A percentile compares a stretch with the other conserved stretches of the same genome.
Conservation (phyloP, 768 basidiomycete species). For the Suillus sp. region DNA sequence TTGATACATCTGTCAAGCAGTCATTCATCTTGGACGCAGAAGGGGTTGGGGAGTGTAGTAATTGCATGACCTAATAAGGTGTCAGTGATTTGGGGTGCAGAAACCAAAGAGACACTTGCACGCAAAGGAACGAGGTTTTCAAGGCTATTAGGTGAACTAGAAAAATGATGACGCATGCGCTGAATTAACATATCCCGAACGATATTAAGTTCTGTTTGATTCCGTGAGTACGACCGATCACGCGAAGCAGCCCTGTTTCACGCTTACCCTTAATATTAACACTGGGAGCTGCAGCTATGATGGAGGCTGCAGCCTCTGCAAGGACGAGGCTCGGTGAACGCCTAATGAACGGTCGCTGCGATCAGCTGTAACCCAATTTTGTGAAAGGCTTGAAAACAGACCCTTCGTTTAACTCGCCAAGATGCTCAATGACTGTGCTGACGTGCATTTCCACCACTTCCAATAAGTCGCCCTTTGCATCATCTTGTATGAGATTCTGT, state of each 20-base stretch:
- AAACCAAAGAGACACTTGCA: conserved; percentile 32
- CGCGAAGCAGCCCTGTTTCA: no score
- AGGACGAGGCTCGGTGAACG: conserved; percentile 49
- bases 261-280: conserved; percentile 58
- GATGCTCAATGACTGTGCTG: conserved; percentile 59
- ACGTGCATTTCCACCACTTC: conserved; percentile 68
- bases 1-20: conserved; percentile 56
- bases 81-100: conserved; percentile 1
- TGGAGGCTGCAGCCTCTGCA: conserved; percentile 68
- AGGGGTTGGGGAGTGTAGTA: conserved; percentile 53
- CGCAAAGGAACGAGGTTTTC: conserved; percentile 57
- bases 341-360: conserved; percentile 28
- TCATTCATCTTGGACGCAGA: conserved; percentile 58
- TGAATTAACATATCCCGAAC: conserved; percentile 58
- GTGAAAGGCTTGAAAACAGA: conserved; percentile 26
- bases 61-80: conserved; percentile 47
- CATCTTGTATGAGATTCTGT: conserved; percentile 64
- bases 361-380: conserved; percentile 4
- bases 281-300: conserved; percentile 62
- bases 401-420: conserved; percentile 56
- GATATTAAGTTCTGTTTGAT: conserved; percentile 52
- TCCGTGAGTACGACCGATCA: not conserved
- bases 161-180: conserved; percentile 59
- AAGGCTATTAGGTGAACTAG: conserved; percentile 52
- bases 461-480: conserved; percentile 60